Evolutionary conservation across 148 eudicot genomes (phyloP).

Genomic region (Heliamphora exappendiculata): DNA sequence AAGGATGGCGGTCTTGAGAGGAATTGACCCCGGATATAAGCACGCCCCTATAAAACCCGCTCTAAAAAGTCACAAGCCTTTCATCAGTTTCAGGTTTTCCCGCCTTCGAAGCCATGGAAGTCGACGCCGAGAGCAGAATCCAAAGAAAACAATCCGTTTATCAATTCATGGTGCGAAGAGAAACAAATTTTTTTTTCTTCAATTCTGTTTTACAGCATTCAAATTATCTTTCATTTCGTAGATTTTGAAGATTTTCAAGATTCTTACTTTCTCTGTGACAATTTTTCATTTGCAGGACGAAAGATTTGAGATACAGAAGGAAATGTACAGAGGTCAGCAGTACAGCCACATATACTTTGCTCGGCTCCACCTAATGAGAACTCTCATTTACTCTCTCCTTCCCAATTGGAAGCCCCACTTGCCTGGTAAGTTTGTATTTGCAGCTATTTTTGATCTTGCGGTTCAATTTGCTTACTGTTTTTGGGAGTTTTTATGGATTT

Average conservation of each 20-base stretch:
- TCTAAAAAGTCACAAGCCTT: not conserved
- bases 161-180: conserved; percentile 38
- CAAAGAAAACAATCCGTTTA: conserved; percentile 56
- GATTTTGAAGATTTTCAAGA: not conserved
- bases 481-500: not conserved
- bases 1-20: no score
- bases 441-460: not conserved
- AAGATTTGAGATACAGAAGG: conserved; percentile 55
- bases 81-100: conserved; percentile 21
- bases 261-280: not conserved
- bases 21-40: no score
- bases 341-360: conserved; percentile 89
- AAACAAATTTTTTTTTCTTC: not conserved
- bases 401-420: conserved; percentile 82
- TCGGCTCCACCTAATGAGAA: conserved; percentile 70
- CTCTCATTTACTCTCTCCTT: conserved; percentile 72
- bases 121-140: conserved; percentile 36
- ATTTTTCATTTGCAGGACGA: conserved; percentile 43
- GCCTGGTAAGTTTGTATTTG: conserved; percentile 42
- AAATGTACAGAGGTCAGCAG: conserved; percentile 83
- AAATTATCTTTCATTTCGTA: not conserved
- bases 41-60: not conserved
- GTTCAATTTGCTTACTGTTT: not conserved
- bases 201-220: not conserved
- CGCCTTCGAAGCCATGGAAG: conserved; percentile 66